phyloP scores from a whole-genome alignment of 139 green algal genomes.

The Chlorella sp. region DNA sequence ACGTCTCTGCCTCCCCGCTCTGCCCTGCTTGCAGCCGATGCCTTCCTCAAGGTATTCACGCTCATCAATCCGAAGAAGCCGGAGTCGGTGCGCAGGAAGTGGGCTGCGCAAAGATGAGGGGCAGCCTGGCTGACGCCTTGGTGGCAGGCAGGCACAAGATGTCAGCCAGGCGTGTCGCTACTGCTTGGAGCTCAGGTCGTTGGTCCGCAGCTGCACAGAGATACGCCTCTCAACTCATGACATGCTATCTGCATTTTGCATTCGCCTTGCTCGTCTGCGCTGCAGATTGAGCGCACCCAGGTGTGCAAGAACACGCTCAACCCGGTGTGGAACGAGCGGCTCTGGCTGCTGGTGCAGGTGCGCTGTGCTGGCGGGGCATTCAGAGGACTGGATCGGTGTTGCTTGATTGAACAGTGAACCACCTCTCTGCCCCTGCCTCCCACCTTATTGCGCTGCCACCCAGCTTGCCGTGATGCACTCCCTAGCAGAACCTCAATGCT shows the following conservation, averaged over 20 bases:
- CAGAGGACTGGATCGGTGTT: too few species aligned
- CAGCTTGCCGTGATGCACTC: too few species aligned
- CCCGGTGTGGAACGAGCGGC: constrained; percentile 56
- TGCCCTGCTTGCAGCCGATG: constrained; percentile 6
- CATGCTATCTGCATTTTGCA: background rate
- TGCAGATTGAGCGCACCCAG: constrained; percentile 40
- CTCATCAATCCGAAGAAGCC: constrained; percentile 19
- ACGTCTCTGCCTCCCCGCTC: background rate
- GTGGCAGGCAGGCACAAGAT: too few species aligned
- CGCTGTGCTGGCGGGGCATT: too few species aligned
- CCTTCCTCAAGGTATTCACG: constrained; percentile 23
- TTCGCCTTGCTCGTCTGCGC: background rate
- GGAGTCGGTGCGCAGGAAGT: constrained; percentile 3
- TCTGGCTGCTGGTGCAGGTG: constrained; percentile 65
- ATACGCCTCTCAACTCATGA: background rate
- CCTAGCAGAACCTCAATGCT: background rate
- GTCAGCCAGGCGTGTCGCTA: too few species aligned
- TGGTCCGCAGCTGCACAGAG: background rate
- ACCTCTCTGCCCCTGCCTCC: too few species aligned
- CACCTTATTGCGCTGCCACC: too few species aligned
- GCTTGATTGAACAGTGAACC: too few species aligned
- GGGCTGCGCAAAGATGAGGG: too few species aligned
- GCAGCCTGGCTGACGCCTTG: background rate
- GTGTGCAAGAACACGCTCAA: constrained; percentile 52
- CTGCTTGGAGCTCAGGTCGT: too few species aligned